Evolutionary conservation across 345 rosid genomes (phyloP), one percentile per base, ranked within the genome.

Genomic region (Crucihimalaya himalaica): DNA sequence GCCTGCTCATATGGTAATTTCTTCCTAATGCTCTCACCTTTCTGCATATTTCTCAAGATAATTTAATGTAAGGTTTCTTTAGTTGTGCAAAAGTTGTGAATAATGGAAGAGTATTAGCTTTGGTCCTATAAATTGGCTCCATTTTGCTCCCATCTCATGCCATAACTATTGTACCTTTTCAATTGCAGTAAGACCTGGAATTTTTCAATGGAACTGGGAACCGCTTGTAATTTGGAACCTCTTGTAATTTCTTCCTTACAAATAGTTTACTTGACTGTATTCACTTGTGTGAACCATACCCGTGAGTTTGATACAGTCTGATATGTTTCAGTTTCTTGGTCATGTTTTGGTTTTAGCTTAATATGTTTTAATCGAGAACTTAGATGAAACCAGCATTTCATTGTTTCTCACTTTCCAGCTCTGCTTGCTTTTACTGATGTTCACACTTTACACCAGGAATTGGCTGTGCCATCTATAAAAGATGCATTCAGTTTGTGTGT

Each of bases 1-100:
- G 87, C 97, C 97, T 78, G 97, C 96, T 76, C 97, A 94, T 76
- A 91, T 94, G 98, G 97, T 94, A 85, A 79, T 21, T 40, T 71
- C 16, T 68, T 37, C 10, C 52, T 19, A 9, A 0, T 70, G 70
- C 45, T 46, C 50, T 59, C 45, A 68, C 68, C 6, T 37, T 58
- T 76, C 59, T 68, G 25, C 52, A 51, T 66, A 27, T 0, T 25
- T 43, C 35, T n/a, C 68, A 45, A 27, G 16, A 43, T 7, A 27
- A 13, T 3, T 4, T 25, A 13, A 12, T 29, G 12, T 37, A 52
- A 32, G 14, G 71, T 25, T 67, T 68, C 52, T 27, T 54, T 69
- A 7, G 28, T 5, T 0, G 20, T 52, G 16, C 14, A 12, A 18
- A 34, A 27, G 10, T 14, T 68, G n/a, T 45, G 32, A 15, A 42